A percentile compares a stretch with the other conserved stretches of the same genome.
phyloP scores from a whole-genome alignment of 441 rosid species.

The Bocquillonia castaneifolia region DNA sequence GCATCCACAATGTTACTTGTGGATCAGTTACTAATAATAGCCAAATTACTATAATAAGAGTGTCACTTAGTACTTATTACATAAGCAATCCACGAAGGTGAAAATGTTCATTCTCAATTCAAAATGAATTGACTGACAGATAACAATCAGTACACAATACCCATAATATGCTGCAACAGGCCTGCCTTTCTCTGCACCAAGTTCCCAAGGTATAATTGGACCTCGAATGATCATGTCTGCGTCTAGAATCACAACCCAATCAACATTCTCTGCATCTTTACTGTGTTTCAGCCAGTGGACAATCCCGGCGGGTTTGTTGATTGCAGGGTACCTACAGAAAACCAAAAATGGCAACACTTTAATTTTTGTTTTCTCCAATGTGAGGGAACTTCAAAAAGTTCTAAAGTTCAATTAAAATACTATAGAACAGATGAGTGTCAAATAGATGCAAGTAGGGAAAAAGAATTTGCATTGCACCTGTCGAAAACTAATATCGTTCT shows the following conservation, averaged over 20 bases:
- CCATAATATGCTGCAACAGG: constrained; percentile 93
- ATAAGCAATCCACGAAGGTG: constrained; percentile 2
- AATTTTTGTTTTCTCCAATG: neutral
- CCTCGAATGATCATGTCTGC: constrained; percentile 97
- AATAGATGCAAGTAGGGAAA: neutral
- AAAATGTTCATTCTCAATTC: neutral
- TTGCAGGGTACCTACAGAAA: constrained; percentile 83
- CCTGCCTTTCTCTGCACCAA: constrained; percentile 82
- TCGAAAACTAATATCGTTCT: neutral
- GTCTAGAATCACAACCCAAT: constrained; percentile 97
- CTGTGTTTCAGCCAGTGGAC: constrained; percentile 92
- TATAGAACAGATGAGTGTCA: neutral
- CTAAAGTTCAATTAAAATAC: neutral
- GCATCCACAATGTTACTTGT: neutral
- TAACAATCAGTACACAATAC: constrained; percentile 58
- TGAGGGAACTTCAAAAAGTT: neutral
- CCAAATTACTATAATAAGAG: constrained; percentile 2
- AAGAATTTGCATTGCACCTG: neutral
- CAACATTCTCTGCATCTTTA: constrained; percentile 78
- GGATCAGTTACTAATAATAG: constrained; percentile 1
- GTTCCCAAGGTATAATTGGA: constrained; percentile 93
- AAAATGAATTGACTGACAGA: constrained; percentile 10
- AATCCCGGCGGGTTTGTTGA: constrained; percentile 97
- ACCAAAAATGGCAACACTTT: neutral
- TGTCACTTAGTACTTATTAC: neutral